These are phyloP conservation scores for Cystofilobasidium macerans DNA, from an alignment of 768 basidiomycete species.

Conservation along the genomic window DNA sequence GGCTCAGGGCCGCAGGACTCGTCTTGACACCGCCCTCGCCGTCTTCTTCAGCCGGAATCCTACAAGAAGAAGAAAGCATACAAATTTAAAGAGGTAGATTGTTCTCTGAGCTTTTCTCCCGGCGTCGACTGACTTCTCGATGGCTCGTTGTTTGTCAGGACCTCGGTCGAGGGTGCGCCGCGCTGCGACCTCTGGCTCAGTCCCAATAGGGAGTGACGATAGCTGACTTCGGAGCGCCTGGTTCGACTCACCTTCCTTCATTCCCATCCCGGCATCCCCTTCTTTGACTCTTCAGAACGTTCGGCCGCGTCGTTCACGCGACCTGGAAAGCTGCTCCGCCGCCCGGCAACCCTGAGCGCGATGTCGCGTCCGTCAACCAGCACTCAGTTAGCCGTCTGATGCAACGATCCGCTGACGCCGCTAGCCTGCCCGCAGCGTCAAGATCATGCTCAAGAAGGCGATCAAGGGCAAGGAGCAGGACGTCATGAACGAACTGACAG, in stretches of 20 bases:
- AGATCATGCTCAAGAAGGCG: conserved; percentile 89
- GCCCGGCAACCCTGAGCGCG: conserved; percentile 28
- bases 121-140: neutral
- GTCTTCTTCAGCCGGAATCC: neutral
- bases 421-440: conserved; percentile 34
- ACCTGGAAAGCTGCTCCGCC: conserved; percentile 38
- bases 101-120: neutral
- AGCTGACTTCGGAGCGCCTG: too few species aligned
- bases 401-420: neutral
- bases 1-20: too few species aligned
- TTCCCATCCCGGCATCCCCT: neutral
- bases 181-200: neutral
- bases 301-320: conserved; percentile 52
- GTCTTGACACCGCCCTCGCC: too few species aligned
- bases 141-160: neutral
- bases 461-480: conserved; percentile 75
- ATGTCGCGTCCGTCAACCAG: conserved; percentile 35
- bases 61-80: conserved; percentile 23
- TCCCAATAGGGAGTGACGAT: too few species aligned
- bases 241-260: neutral
- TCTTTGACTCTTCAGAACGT: neutral
- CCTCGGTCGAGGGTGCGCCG: neutral
- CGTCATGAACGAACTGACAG: conserved; percentile 87
- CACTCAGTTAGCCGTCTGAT: conserved; percentile 28
- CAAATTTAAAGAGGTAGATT: conserved; percentile 16